Percentiles rank a stretch among this genome's conserved stretches.
These are phyloP conservation scores for Cladosporium sp. DNA, from an alignment of 2,329 filamentous ascomycete species.

Conservation along the genomic window DNA sequence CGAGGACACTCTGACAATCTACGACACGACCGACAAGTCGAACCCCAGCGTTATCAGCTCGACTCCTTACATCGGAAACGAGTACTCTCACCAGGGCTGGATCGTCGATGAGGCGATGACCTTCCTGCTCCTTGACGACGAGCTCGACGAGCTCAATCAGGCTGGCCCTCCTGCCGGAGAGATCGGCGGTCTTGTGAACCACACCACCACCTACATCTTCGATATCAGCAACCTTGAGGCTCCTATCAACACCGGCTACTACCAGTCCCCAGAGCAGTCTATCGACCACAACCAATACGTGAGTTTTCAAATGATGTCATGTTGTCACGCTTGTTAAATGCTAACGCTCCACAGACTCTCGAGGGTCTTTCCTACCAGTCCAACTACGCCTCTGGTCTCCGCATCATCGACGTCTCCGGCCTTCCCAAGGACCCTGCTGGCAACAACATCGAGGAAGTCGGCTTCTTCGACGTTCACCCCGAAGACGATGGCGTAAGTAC, in stretches of 20 bases:
- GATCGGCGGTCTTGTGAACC: conserved; percentile 33
- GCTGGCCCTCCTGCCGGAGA: conserved; percentile 27
- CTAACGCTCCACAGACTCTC: conserved; percentile 13
- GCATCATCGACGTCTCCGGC: conserved; percentile 27
- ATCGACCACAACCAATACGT: conserved; percentile 49
- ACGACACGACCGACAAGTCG: conserved; percentile 47
- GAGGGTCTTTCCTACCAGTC: conserved; percentile 44
- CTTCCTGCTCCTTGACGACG: conserved; percentile 47
- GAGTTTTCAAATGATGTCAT: not conserved
- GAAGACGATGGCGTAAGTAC: conserved; percentile 31
- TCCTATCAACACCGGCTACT: conserved; percentile 39
- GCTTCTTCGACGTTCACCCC: conserved; percentile 31
- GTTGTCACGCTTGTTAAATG: not conserved
- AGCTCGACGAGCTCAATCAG: conserved; percentile 42
- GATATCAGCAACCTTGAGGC: conserved; percentile 39
- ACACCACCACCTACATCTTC: conserved; percentile 47
- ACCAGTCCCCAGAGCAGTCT: conserved; percentile 35
- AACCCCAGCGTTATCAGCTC: conserved; percentile 37
- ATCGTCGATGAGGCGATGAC: conserved; percentile 36
- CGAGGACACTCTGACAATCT: conserved; percentile 47
- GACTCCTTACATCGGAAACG: conserved; percentile 46
- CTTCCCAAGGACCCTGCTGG: conserved; percentile 28
- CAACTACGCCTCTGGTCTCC: conserved; percentile 46
- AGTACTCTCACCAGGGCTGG: conserved; percentile 55
- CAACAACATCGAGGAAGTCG: conserved; percentile 28